Evolutionary conservation across 306 rosid species (phyloP), one percentile per base, ranked within the genome.

Genomic region (Crotalaria pallida): DNA sequence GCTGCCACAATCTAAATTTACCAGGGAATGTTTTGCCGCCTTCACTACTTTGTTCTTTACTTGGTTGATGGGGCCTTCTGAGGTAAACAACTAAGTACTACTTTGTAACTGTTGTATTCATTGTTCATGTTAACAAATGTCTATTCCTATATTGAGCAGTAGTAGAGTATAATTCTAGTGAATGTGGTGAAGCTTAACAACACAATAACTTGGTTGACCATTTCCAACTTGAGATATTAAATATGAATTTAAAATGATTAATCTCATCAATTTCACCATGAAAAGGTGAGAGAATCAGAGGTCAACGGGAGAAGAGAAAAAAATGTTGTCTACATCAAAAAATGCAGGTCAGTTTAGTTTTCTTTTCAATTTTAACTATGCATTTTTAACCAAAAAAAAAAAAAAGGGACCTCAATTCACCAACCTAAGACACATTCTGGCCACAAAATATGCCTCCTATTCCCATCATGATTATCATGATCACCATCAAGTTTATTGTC

Each of bases 41-140:
- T 86, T 89, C 80, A 87, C 96, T 69, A 83, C 92, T 69, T 36
- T 86, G 66, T 91, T 89, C 78, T 95, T 91, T 76, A 87, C 89
- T 66, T 95, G 99, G 99, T 72, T 95, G 44, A 84, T 95, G 1
- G 99, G 99, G 11, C 88, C 88, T 48, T 95, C 88, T 36, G 88
- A 91, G 97, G 99, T 89, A 78, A 74, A 48, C 56, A 53, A 21
- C 38, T 21, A 1, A 71, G 22, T 51, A n/a, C n/a, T n/a, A n/a
- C n/a, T n/a, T n/a, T n/a, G n/a, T n/a, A n/a, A n/a, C n/a, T n/a
- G n/a, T n/a, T n/a, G n/a, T n/a, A n/a, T n/a, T n/a, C n/a, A n/a
- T n/a, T 65, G 50, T 24, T 52, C 9, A 11, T 10, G 22, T n/a
- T n/a, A n/a, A n/a, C n/a, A n/a, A n/a, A n/a, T n/a, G n/a, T n/a